Evolutionary conservation across 1,284 basidiomycete species (phyloP).

Genomic region (Chalciporus sp.): DNA sequence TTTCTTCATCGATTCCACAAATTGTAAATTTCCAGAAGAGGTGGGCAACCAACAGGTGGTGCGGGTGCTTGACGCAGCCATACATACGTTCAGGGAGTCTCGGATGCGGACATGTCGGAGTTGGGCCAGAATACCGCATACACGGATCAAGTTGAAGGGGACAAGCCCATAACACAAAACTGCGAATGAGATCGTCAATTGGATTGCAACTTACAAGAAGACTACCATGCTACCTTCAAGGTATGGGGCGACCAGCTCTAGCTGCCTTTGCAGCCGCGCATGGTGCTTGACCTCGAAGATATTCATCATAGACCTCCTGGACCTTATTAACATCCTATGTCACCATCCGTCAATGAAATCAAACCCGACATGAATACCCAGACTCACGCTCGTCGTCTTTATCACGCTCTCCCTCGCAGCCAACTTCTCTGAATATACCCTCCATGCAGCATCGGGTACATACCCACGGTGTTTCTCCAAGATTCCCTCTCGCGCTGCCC

Average conservation of each 20-base stretch:
- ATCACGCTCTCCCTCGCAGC: slow-evolving; percentile 50
- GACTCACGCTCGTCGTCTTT: slow-evolving; percentile 52
- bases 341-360: neutral
- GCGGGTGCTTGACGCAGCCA: no score
- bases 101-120: no score
- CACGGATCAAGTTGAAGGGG: no score
- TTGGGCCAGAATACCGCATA: no score
- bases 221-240: slow-evolving; percentile 32
- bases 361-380: neutral
- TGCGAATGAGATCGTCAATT: no score
- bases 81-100: no score
- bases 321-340: slow-evolving; percentile 50
- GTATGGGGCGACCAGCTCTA: slow-evolving; percentile 48
- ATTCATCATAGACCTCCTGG: slow-evolving; percentile 54
- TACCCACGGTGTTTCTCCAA: slow-evolving; percentile 55
- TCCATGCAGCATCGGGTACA: slow-evolving; percentile 49
- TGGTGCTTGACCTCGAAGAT: slow-evolving; percentile 59
- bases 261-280: slow-evolving; percentile 63
- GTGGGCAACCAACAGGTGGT: no score
- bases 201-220: no score
- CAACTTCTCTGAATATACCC: slow-evolving; percentile 45
- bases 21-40: no score
- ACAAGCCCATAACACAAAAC: no score
- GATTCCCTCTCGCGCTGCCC: slow-evolving; percentile 53
- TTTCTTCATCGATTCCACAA: no score